Evolutionary conservation across 1,139 yeast species (phyloP), one percentile per base, ranked within the genome.

Genomic region (Diutina sp.): DNA sequence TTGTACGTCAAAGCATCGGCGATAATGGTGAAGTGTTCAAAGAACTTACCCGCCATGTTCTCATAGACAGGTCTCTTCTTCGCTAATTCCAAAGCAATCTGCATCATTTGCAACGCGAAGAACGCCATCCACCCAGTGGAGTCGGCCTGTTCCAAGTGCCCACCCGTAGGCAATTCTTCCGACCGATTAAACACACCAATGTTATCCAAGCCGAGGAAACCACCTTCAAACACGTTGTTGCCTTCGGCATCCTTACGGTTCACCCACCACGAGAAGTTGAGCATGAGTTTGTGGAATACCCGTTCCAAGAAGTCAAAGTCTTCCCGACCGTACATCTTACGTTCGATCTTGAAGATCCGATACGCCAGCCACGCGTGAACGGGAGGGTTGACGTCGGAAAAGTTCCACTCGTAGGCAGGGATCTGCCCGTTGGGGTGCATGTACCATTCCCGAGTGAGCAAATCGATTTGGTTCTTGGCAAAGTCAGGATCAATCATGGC

Each of bases 61-160:
- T 91, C 97, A 70, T 91, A 91, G 28, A 89, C 95, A 0, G 90
- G 85, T 62, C 90, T 84, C 55, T 87, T 83, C 67, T 88, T 90
- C 44, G 97, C 88, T 64, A 91, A 79, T 69, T 91, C 98, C 63
- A 91, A 78, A 0, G 98, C 95, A 67, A 91, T 91, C 68, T 90
- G 91, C 69, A 91, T 79, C 97, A 91, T 90, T 68, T 89, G 95
- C 63, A 91, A 75, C 47, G 89, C 83, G 72, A 85, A 91, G 73
- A 93, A 91, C 0, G 97, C 98, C 96, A 91, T 89, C 98, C 98
- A 91, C 51, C 97, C 97, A 7, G 98, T 91, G 35, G 96, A 89
- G 69, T 91, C 98, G 0, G 98, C 97, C 71, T 91, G 98, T 69
- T 90, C 96, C 62, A 91, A 77, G 54, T 79, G 82, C 56, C 97